Evolutionary conservation across 176 grass and related monocot species (phyloP), one percentile per base, ranked within the genome.

Genomic region (Musa beccarii): DNA sequence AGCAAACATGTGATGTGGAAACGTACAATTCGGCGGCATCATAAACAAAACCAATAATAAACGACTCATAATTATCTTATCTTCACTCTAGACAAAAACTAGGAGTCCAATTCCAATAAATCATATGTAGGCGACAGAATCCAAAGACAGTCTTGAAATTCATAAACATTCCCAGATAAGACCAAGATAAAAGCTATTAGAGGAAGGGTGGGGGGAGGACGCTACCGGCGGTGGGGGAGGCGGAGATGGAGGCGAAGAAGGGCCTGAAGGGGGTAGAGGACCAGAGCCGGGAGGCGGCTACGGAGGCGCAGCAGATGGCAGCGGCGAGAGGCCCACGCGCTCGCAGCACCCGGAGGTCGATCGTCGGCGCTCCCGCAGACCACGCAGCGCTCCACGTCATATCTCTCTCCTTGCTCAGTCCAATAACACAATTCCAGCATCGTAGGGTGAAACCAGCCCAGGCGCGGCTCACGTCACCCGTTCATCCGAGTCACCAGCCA

Each of bases 361-460:
- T 57, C 11, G 56, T 57, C 49, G 79, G 22, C 55, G 49, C 21
- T 51, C 67, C 57, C 14, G 24, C 69, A 14, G 69, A 20, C 69
- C 79, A 64, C 15, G 57, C 43, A 21, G 66, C 66, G 28, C 77
- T 69, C 66, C 77, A 79, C 26, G 77, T 53, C 77, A 79, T 78
- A 4, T 54, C 67, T 79, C 29, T 6, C 68, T 22, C 34, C 34
- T 43, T 43, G 34, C 34, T 43, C 34, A 43, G 34, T 43, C 4
- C 34, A 43, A 43, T 43, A 43, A 43, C 34, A 6, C 34, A 43
- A 4, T 43, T 43, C 0, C 34, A 43, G 34, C 34, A 0, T 43
- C 6, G 34, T 43, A 6, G 34, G 34, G 34, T 43, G 34, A 43
- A 43, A 43, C 34, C 34, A 43, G 4, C 29, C 29, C 3, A 34